Percentiles rank a stretch among this genome's conserved stretches.
Evolutionary conservation across 2,329 filamentous ascomycete species (phyloP).

Genomic region (Phyllosticta citribraziliensis): DNA sequence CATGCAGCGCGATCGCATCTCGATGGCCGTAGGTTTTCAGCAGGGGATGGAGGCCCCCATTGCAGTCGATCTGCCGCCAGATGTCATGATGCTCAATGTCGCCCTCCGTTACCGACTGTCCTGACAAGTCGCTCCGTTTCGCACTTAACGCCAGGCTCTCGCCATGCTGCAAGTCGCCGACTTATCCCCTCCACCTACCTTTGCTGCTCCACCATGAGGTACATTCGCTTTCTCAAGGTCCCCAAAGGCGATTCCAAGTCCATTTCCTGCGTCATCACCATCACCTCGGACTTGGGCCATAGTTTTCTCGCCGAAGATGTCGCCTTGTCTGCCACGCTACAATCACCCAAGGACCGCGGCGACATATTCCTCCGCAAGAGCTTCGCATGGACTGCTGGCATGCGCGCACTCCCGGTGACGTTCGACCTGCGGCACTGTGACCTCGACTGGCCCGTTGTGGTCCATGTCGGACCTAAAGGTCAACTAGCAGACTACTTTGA

Average conservation of each 20-base stretch:
- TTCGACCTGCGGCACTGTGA: constrained; percentile 32
- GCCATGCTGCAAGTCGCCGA: not conserved
- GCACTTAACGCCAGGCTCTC: not conserved
- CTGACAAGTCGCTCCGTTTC: not conserved
- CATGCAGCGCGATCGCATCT: not conserved
- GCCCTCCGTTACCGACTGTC: not conserved
- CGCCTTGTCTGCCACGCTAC: constrained; percentile 32
- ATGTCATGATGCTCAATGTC: not conserved
- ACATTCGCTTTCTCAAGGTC: constrained; percentile 59
- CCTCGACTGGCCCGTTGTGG: constrained; percentile 27
- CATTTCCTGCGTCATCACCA: constrained; percentile 47
- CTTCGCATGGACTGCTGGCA: constrained; percentile 35
- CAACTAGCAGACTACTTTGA: constrained; percentile 21
- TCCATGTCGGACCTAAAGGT: constrained; percentile 31
- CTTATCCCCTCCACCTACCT: not conserved
- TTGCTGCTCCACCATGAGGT: constrained; percentile 32
- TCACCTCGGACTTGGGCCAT: constrained; percentile 62
- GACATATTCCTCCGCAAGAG: constrained; percentile 34
- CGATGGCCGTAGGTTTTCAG: not conserved
- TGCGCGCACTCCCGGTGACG: constrained; percentile 34
- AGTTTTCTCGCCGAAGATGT: constrained; percentile 46
- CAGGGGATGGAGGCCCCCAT: not conserved
- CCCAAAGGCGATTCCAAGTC: constrained; percentile 39
- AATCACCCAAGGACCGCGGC: constrained; percentile 21
- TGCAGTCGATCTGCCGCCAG: not conserved